Evolutionary conservation across 192 early-diverging fungal species (phyloP).

Genomic region (Coemansia sp.): DNA sequence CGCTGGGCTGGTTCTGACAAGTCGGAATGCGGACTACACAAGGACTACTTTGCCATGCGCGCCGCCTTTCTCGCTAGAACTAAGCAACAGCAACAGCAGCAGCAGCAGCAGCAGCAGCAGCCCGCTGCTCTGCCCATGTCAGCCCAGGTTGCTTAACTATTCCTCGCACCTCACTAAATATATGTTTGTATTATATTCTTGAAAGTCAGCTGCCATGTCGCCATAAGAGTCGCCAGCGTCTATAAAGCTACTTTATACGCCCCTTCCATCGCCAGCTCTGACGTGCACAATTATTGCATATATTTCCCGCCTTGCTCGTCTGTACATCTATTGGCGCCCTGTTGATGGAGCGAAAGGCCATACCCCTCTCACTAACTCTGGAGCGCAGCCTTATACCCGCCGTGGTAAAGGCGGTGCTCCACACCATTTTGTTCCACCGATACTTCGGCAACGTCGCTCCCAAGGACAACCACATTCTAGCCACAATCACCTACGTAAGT

Average conservation of each 20-base stretch:
- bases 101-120: too few relatives aligned
- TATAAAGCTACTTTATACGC: too few relatives aligned
- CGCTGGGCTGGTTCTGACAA: conserved; percentile 86
- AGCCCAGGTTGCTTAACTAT: too few relatives aligned
- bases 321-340: neutral
- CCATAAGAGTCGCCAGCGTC: neutral
- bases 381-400: conserved; percentile 27
- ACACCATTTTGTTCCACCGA: conserved; percentile 41
- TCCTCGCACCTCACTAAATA: neutral
- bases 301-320: neutral
- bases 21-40: conserved; percentile 93
- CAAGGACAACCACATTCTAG: conserved; percentile 12
- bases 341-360: conserved; percentile 25
- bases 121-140: too few relatives aligned
- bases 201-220: neutral
- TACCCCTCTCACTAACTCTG: conserved; percentile 19
- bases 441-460: conserved; percentile 46
- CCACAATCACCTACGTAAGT: conserved; percentile 24
- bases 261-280: too few relatives aligned
- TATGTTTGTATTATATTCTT: neutral
- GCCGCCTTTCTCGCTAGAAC: conserved; percentile 69
- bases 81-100: conserved; percentile 62
- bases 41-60: conserved; percentile 94
- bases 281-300: neutral
- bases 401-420: conserved; percentile 29